Evolutionary conservation across 1,139 yeast genomes (phyloP), one percentile per base, ranked within the genome.

Genomic region (Lodderomyces theae): DNA sequence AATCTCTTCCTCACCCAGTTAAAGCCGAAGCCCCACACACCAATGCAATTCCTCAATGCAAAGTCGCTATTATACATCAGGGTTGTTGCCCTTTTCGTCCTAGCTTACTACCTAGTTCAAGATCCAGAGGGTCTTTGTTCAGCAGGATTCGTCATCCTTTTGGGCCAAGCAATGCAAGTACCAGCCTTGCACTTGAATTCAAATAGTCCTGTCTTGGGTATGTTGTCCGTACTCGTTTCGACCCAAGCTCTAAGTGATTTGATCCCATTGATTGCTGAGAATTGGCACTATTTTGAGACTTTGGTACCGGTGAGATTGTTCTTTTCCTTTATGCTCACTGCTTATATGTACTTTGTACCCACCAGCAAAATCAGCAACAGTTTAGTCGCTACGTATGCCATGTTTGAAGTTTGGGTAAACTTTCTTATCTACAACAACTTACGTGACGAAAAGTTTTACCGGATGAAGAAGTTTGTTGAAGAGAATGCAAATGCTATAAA

Each of bases 321-420:
- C 9, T 50, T 72, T 4, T 80, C 72, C 54, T 86, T 89, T 54
- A 56, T 56, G 1, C 50, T 82, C 35, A 79, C 79, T 9, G 63
- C 64, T 10, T 72, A 65, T 51, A 49, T 72, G 30, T 75, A 72
- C 57, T 45, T 70, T 31, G 64, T 64, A 19, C 65, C 65, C 16
- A 67, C 70, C 41, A 58, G 72, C 12, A 61, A 65, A 28, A 41
- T 82, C 17, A 79, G 83, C 52, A 83, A 82, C 60, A 81, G 80
- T 54, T 66, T 80, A 36, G 75, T 82, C 2, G 80, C 83, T 48
- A 67, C 77, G 2, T 83, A 76, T 55, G 60, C 79, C n/a, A 82
- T 83, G 51, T 57, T 78, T 48, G 94, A 85, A 56, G 71, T 83
- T 24, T 84, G 90, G 90, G 64, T 80, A 53, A 81, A 82, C 51